Base-by-base conservation (phyloP, 129 eudicot genomes). In the carrot (Daucus carota) region DNA sequence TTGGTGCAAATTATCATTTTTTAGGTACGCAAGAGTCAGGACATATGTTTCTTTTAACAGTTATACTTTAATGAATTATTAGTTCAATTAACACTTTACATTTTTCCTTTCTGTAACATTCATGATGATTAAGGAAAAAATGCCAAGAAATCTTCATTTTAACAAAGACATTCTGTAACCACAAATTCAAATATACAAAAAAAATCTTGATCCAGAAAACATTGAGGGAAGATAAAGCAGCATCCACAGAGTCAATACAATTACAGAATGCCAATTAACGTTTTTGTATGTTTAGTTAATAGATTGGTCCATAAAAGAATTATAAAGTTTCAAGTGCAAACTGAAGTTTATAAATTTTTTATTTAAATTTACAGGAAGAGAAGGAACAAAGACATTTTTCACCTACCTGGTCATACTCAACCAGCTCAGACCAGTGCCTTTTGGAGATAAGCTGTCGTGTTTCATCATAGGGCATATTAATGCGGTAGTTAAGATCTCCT, bases 401-500 rank as follows among this genome's bases (percentile, higher is more conserved):
- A 59, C 77, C 80, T 83, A 90, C 99, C 88, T 95, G 99, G 82
- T 95, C 99, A 63, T 65, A 59, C 79, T 95, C 92, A 59, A 81
- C 48, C 90, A 95, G 81, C 87, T 46, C 82, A 75, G 90, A 36
- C 97, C 96, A 91, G 41, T 88, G 87, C 82, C 83, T 86, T 68
- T 85, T 82, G 65, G 94, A 87, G 67, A 95, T 88, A 29, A 95
- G 87, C 43, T 85, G 82, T 11, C 87, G 78, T n/a, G 96, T 81
- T 77, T 83, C 85, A 42, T 91, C 91, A 80, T 86, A 95, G 22
- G 99, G 75, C 79, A 90, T 84, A 78, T 91, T 91, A 77, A 95
- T 82, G 29, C 99, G 97, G 69, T 91, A 95, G 74, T 95, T 95
- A 63, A 95, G 87, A 88, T 95, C 99, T 67, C 99, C 99, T 70